Base-by-base conservation (phyloP, 2,329 filamentous ascomycete genomes). In the Zasmidium angulare region DNA sequence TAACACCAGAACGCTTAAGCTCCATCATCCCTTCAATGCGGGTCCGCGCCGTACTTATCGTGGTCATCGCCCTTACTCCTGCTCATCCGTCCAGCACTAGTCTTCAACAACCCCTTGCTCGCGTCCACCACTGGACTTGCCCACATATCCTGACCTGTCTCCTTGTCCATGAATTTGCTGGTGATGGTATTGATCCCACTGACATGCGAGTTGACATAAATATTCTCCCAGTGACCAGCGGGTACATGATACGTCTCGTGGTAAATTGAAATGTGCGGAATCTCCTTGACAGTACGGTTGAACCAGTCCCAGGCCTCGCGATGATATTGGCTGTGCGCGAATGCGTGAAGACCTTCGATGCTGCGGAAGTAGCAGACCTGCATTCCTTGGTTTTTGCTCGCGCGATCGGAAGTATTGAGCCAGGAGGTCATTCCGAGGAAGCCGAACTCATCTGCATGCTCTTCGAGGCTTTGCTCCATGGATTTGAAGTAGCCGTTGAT, bases 171-270 rank as follows among this genome's bases (percentile, higher is more conserved):
- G 19, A 67, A 56, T 50, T 63, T 63, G n/a, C 60, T 58, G 12
- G 62, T 69, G 14, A 67, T 68, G 2, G 66, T 66, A 7, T 61
- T 64, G n/a, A 79, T 63, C 4, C 75, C 70, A 1, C 66, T 71
- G 0, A 71, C 71, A 58, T 75, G 68, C 21, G 64, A 70, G 53
- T 81, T 78, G 7, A 76, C 62, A 64, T 84, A 84, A 21, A 85
- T 74, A 1, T 74, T 79, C 76, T 86, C 83, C 71, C 81, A 83
- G 9, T 72, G 71, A 2, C 76, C 2, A 72, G 53, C 69, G 0
- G 76, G 76, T 3, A 79, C 77, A 23, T 76, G 71, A 63, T 81
- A 85, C 0, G 79, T 77, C 76, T 86, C 84, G 66, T 86, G 84
- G 60, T 76, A 85, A 63, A 85, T 80, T 3, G 77, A 77, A 22